Evolutionary conservation across 805 yeast genomes (phyloP), one percentile per base, ranked within the genome.

Genomic region (Teunomyces atbi): DNA sequence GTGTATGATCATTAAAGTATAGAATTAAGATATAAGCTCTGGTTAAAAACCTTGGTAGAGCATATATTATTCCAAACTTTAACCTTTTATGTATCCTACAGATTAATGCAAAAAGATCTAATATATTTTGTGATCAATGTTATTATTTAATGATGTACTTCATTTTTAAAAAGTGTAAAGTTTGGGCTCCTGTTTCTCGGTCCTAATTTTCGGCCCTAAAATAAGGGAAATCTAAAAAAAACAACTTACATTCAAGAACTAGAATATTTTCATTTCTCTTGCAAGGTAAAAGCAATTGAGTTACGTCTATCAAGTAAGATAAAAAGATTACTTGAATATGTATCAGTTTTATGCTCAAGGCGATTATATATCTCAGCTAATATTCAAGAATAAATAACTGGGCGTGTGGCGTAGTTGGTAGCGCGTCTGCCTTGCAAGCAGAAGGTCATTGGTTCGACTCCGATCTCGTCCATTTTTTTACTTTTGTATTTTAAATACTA

Each of bases 341-440:
- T n/a, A n/a, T n/a, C n/a, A n/a, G n/a, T n/a, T n/a, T n/a, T n/a
- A n/a, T n/a, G n/a, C n/a, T n/a, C 13, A 12, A 12, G 10, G 37
- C 1, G 13, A 19, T 11, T 16, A 6, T 18, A 4, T 11, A 12
- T 12, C 11, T 34, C 23, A 10, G 11, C 6, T 33, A 11, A 12
- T 8, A 1, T 4, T 12, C 13, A 6, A 8, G 29, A 36, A 34
- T 30, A 12, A n/a, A 15, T 27, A 37, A 37, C 11, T 16, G 84
- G 86, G 86, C 85, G 83, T 78, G 83, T 81, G 83, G 86, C 85
- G 85, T 78, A 81, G 86, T 80, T 81, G 86, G 86, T 81, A 81
- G 85, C 84, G 85, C 86, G 85, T 75, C 73, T 75, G 82, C 86
- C 82, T 81, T 79, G 86, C 86, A 81, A 77, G 86, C 78, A 73